Conservation (phyloP, 306 rosid genomes). For the Carpinus viminea region DNA sequence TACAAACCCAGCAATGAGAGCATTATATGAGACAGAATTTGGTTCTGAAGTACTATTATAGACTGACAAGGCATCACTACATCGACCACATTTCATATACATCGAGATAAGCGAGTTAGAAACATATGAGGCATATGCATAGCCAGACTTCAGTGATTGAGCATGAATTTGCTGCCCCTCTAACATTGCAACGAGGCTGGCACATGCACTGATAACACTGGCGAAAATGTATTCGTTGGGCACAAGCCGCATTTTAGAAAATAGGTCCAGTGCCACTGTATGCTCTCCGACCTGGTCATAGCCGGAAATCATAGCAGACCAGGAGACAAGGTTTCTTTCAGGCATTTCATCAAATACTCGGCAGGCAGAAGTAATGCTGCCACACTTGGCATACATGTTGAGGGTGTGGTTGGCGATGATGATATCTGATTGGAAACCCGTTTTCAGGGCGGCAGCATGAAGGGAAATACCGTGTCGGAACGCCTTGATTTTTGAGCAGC, state of each 20-base stretch:
- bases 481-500: constrained; percentile 38
- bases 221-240: constrained; percentile 41
- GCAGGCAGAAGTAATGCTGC: constrained; percentile 20
- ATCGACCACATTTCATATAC: constrained; percentile 48
- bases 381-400: constrained; percentile 42
- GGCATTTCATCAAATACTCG: constrained; percentile 39
- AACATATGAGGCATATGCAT: constrained; percentile 39
- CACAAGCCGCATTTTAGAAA: constrained; percentile 29
- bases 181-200: constrained; percentile 24
- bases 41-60: constrained; percentile 19
- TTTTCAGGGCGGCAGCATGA: constrained; percentile 38
- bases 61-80: constrained; percentile 38
- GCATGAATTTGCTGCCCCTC: constrained; percentile 43
- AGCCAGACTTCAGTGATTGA: constrained; percentile 35
- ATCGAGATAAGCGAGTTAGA: constrained; percentile 44
- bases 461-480: constrained; percentile 32
- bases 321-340: constrained; percentile 37
- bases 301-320: constrained; percentile 49
- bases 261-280: constrained; percentile 38
- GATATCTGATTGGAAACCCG: constrained; percentile 35
- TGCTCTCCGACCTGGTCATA: constrained; percentile 39
- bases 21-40: constrained; percentile 42
- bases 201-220: constrained; percentile 40
- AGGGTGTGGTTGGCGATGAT: constrained; percentile 38
- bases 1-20: constrained; percentile 39